Evolutionary conservation across 2,329 filamentous ascomycete genomes (phyloP), one percentile per base, ranked within the genome.

Genomic region (Moelleriella libera): DNA sequence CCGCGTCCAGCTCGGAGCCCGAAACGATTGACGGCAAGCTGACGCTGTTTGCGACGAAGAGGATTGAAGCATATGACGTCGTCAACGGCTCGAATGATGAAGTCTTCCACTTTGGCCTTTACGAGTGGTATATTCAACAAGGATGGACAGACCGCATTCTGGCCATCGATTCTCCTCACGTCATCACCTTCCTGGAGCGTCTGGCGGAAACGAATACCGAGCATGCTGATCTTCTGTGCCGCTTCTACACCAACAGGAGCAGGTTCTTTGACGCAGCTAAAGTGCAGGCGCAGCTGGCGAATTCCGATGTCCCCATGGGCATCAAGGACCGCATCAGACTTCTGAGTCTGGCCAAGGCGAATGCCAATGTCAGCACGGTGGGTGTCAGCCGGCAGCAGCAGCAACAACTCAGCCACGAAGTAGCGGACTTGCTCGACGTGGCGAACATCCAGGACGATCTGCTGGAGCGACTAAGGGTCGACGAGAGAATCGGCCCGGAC

Each of bases 371-470:
- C 11, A 77, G 83, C 51, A 87, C 85, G 14, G 76, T 78, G 5
- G 85, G 87, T 30, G 75, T 94, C 53, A 80, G 82, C 54, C 77
- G 87, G 45, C 85, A 90, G 58, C 78, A 83, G 51, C 85, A 92
- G 61, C 92, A 96, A 63, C 75, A 88, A 50, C 72, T 97, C 30
- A 78, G 90, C 48, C 86, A 94, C 56, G 82, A 88, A 52, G 85
- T 96, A 29, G 82, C 82, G 3, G 88, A 92, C 54, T 72, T 94
- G 43, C 78, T 98, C 8, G 92, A 98, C 57, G 80, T 97, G 45
- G 90, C 89, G 11, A 90, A 92, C 58, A 92, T 98, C 47, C 92
- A 98, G 63, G 87, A 95, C 59, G 92, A 98, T 57, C 67, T 97
- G 41, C 65, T 97, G 29, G 83, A 88, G 60, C 77, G 87, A 43